phyloP scores from a whole-genome alignment of 1,284 basidiomycete species.

The Polyporus tsugae region DNA sequence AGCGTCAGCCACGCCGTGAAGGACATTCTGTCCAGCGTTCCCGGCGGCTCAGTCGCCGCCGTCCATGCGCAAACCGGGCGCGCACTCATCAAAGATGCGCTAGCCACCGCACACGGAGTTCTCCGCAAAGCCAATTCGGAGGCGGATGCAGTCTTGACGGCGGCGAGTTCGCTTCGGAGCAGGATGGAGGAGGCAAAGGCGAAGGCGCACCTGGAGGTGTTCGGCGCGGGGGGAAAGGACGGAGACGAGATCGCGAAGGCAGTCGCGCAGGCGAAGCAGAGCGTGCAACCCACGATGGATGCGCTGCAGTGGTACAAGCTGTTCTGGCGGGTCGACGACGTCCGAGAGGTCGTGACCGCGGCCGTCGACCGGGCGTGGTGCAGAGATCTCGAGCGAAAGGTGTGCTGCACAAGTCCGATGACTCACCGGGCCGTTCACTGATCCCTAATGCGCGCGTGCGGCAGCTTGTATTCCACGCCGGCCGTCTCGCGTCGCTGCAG shows the following conservation, averaged over 20 bases:
- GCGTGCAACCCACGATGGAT: conserved; percentile 62
- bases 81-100: conserved; percentile 45
- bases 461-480: conserved; percentile 77
- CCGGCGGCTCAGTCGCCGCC: conserved; percentile 20
- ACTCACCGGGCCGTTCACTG: neutral
- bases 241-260: conserved; percentile 59
- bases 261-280: conserved; percentile 54
- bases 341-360: conserved; percentile 61
- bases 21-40: conserved; percentile 39
- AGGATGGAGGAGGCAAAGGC: conserved; percentile 45
- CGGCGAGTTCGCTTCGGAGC: conserved; percentile 44
- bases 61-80: conserved; percentile 43
- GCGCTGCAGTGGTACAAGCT: conserved; percentile 74
- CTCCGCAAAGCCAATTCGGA: conserved; percentile 42
- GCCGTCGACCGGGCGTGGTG: conserved; percentile 70
- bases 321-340: conserved; percentile 76
- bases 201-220: conserved; percentile 44
- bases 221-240: conserved; percentile 43
- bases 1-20: conserved; percentile 53
- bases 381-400: conserved; percentile 70
- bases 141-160: conserved; percentile 39
- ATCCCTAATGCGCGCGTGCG: neutral
- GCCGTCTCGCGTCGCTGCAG: conserved; percentile 68
- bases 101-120: conserved; percentile 44
- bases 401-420: conserved; percentile 41